Evolutionary conservation across 352 stramenopile genomes (phyloP).

Genomic region (Elongisporangium anandrum): DNA sequence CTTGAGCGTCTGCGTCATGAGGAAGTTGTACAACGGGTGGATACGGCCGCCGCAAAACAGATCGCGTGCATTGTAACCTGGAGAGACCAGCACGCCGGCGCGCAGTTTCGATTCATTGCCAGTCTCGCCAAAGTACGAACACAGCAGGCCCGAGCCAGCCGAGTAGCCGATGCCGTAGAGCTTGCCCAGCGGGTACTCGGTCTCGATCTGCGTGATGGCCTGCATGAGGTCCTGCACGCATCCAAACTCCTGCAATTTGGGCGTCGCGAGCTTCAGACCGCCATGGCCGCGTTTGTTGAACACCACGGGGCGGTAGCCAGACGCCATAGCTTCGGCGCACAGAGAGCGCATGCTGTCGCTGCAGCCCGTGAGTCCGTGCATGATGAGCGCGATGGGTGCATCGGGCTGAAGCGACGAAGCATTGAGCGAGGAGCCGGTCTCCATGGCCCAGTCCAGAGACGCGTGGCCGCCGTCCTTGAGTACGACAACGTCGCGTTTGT

Average conservation of each 20-base stretch:
- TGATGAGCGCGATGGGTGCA: constrained; percentile 53
- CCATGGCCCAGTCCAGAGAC: constrained; percentile 62
- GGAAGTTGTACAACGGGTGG: constrained; percentile 64
- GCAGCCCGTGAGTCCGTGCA: constrained; percentile 69
- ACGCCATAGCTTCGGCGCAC: constrained; percentile 48
- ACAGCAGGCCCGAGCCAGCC: constrained; percentile 57
- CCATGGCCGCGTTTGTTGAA: constrained; percentile 85
- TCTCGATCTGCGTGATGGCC: constrained; percentile 49
- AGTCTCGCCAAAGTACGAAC: constrained; percentile 68
- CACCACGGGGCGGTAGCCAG: constrained; percentile 75
- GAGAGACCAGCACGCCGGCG: constrained; percentile 65
- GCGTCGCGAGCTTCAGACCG: constrained; percentile 49
- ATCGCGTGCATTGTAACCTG: constrained; percentile 69
- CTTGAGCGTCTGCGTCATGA: constrained; percentile 77
- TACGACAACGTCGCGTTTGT: constrained; percentile 52
- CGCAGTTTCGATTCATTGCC: constrained; percentile 45
- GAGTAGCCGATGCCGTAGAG: constrained; percentile 75
- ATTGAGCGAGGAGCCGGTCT: constrained; percentile 21
- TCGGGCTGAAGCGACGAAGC: constrained; percentile 11
- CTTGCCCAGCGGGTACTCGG: constrained; percentile 32
- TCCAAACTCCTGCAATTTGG: constrained; percentile 70
- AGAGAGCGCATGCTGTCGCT: constrained; percentile 56
- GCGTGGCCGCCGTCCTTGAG: constrained; percentile 61
- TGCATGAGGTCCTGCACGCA: constrained; percentile 54
- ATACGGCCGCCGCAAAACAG: constrained; percentile 61